Evolutionary conservation across 768 basidiomycete species (phyloP), one percentile per base, ranked within the genome.

Genomic region (Filobasidium floriforme): DNA sequence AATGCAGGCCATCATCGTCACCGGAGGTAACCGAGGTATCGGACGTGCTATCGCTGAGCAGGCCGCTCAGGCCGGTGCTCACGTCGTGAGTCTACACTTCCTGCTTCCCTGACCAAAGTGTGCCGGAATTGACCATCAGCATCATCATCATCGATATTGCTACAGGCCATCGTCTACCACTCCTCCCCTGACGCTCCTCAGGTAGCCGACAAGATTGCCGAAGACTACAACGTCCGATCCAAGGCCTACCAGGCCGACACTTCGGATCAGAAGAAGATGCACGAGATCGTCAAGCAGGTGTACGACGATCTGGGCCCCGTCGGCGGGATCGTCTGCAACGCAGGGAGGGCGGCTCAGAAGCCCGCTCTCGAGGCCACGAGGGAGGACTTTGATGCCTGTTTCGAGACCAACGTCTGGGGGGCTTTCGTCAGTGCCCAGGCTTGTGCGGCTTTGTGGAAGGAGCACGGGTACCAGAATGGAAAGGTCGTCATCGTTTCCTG

Each of bases 11-110:
- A 62, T 68, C 67, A 62, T 68, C 62, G 67, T 68, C 28, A 66
- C 63, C 0, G 61, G 57, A 14, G 85, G 85, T 1, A 85, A 72
- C 68, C 68, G 73, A 59, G 86, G 86, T 14, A 86, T 87, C 57
- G 87, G 87, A 1, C 80, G 76, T 24, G 85, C 83, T 1, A 84
- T 82, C 63, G 82, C 82, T 26, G 76, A 80, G 41, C 85, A 85
- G 0, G 78, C 85, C 40, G 85, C 85, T 19, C 72, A 80, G 59
- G 83, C 86, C 0, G 84, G 85, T 41, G 82, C 82, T 0, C 82
- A 82, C 61, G 84, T 88, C 7, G 86, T 85, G 26, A 83, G 54
- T 57, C 46, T 51, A 6, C 4, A 51, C 6, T 3, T 51, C 12
- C 46, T 51, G 24, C 19, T 51, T 51, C 12, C 6, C 12, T 51